Conservation (phyloP, 331 rosid genomes). For the Arachis monticola region DNA sequence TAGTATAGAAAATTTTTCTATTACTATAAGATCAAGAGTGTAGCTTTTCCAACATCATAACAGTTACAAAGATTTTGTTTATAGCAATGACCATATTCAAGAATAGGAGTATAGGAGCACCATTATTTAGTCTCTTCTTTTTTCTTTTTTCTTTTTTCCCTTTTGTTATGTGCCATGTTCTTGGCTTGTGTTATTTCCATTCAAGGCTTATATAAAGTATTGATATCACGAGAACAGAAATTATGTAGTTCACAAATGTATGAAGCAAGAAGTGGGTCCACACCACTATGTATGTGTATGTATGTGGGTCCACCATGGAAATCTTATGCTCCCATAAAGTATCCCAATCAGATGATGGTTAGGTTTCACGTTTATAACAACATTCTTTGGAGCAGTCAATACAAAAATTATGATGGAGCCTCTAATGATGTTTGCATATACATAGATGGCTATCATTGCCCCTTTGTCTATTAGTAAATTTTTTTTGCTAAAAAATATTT, state of each 20-base stretch:
- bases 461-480: constrained; percentile 38
- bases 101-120: neutral
- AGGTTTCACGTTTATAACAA: constrained; percentile 73
- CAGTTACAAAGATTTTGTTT: neutral
- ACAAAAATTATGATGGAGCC: constrained; percentile 56
- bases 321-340: constrained; percentile 53
- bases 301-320: constrained; percentile 55
- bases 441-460: constrained; percentile 57
- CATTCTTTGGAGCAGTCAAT: constrained; percentile 62
- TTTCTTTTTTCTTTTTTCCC: neutral
- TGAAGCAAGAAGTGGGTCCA: constrained; percentile 14
- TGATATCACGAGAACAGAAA: neutral
- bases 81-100: neutral
- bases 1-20: too few relatives aligned
- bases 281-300: neutral
- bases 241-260: constrained; percentile 23
- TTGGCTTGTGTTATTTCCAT: constrained; percentile 32
- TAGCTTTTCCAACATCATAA: neutral
- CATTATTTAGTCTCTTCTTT: neutral
- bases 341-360: constrained; percentile 62
- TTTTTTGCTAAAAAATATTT: too few relatives aligned
- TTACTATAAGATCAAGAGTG: too few relatives aligned
- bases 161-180: neutral
- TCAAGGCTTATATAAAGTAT: constrained; percentile 14
- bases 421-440: constrained; percentile 58